phyloP scores from a whole-genome alignment of 352 stramenopile species.

The Globisporangium paddicum region DNA sequence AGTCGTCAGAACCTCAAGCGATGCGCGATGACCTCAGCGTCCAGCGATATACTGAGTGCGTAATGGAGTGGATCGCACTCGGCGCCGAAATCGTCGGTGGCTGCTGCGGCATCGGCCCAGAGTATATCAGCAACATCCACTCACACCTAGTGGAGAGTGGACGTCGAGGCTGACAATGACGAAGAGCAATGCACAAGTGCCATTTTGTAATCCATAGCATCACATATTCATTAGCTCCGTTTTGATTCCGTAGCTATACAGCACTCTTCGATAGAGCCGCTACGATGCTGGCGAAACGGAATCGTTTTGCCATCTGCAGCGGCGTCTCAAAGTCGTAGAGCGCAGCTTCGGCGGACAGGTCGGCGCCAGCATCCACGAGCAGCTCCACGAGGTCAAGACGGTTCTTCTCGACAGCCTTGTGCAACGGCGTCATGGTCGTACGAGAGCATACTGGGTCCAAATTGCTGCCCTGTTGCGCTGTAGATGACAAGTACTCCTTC shows the following conservation, averaged over 20 bases:
- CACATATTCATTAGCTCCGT: too few relatives aligned
- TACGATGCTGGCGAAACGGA: slow-evolving; percentile 41
- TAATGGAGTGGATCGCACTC: slow-evolving; percentile 54
- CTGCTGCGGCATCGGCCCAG: slow-evolving; percentile 89
- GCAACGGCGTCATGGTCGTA: slow-evolving; percentile 57
- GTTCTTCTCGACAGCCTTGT: slow-evolving; percentile 64
- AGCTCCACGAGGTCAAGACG: slow-evolving; percentile 41
- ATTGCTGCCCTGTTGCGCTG: slow-evolving; percentile 8
- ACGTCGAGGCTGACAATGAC: not conserved
- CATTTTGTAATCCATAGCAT: not conserved
- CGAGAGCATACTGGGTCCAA: slow-evolving; percentile 43
- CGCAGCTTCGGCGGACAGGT: slow-evolving; percentile 29
- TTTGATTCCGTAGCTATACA: not conserved
- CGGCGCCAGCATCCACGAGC: slow-evolving; percentile 35
- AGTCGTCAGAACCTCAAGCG: slow-evolving; percentile 66
- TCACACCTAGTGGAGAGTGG: slow-evolving; percentile 4
- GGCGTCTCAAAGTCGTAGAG: slow-evolving; percentile 64
- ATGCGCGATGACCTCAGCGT: slow-evolving; percentile 80
- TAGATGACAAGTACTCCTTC: slow-evolving; percentile 1
- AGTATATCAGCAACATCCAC: slow-evolving; percentile 73
- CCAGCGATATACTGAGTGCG: slow-evolving; percentile 65
- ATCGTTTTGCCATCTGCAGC: slow-evolving; percentile 53
- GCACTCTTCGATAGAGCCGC: slow-evolving; percentile 13
- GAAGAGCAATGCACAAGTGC: not conserved
- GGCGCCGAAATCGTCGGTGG: slow-evolving; percentile 76